Percentiles rank a stretch among this genome's conserved stretches.
These are phyloP conservation scores for Candida schatavii DNA, from an alignment of 805 yeast genomes.

Conservation along the genomic window DNA sequence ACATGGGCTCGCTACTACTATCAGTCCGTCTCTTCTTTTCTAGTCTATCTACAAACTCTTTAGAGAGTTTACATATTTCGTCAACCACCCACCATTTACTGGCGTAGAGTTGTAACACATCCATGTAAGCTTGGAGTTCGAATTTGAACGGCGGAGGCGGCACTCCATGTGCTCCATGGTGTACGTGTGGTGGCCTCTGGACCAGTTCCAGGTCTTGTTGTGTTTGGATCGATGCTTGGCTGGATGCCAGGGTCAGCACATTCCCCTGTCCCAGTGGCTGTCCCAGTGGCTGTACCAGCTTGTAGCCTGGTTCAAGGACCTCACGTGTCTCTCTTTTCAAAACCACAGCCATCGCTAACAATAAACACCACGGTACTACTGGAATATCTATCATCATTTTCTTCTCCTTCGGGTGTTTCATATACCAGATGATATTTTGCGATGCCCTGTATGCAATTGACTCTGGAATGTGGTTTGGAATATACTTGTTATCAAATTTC, in stretches of 20 bases:
- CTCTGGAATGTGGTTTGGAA: conserved; percentile 22
- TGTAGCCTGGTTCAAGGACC: conserved; percentile 1
- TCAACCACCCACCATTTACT: conserved; percentile 27
- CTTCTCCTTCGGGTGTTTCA: conserved; percentile 8
- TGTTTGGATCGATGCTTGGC: neutral
- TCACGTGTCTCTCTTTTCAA: conserved; percentile 17
- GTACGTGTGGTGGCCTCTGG: too few species aligned
- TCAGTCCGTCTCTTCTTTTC: conserved; percentile 2
- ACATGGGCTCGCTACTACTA: neutral
- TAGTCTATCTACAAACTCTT: conserved; percentile 19
- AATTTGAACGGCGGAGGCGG: conserved; percentile 5
- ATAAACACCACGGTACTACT: conserved; percentile 22
- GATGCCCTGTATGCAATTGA: conserved; percentile 21
- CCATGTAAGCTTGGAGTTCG: conserved; percentile 18
- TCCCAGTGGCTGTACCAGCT: too few species aligned
- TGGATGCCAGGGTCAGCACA: too few species aligned
- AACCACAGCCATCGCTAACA: conserved; percentile 25
- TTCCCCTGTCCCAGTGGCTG: too few species aligned
- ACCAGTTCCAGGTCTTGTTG: too few species aligned
- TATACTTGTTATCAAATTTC: conserved; percentile 20
- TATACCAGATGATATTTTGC: conserved; percentile 25
- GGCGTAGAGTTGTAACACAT: conserved; percentile 18
- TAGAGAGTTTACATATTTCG: conserved; percentile 21
- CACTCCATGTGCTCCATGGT: neutral
- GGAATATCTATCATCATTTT: conserved; percentile 21